A percentile compares a stretch with the other conserved stretches of the same genome.
Conservation (phyloP, 495 filamentous ascomycete genomes). For the Xylaria scruposa region DNA sequence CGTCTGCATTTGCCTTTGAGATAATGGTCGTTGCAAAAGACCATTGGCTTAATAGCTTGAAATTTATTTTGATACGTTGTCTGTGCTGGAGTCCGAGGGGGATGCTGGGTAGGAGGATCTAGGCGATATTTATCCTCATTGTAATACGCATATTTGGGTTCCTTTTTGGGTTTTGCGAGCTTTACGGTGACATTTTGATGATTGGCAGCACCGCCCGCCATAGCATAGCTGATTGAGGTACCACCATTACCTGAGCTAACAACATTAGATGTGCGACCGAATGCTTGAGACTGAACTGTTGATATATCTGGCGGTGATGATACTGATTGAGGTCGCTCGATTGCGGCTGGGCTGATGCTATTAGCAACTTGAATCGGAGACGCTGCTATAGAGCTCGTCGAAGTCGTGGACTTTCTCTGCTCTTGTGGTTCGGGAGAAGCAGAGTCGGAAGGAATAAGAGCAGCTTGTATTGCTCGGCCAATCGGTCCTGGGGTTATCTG, state of each 20-base stretch:
- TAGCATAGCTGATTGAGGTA: conserved; percentile 43
- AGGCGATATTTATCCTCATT: conserved; percentile 39
- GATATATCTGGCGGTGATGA: conserved; percentile 13
- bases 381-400: conserved; percentile 29
- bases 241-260: conserved; percentile 44
- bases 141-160: conserved; percentile 36
- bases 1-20: conserved; percentile 42
- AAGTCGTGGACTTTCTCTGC: conserved; percentile 30
- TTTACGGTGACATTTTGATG: conserved; percentile 44
- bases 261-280: conserved; percentile 33
- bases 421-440: conserved; percentile 29
- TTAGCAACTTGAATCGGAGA: conserved; percentile 34
- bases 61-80: conserved; percentile 41
- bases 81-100: conserved; percentile 39
- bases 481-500: conserved; percentile 35
- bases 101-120: conserved; percentile 41
- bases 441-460: conserved; percentile 24
- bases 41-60: conserved; percentile 38
- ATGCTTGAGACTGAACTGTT: conserved; percentile 29
- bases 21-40: conserved; percentile 44
- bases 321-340: conserved; percentile 12
- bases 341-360: conserved; percentile 3
- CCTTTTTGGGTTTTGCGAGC: conserved; percentile 41
- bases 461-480: conserved; percentile 34
- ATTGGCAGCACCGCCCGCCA: conserved; percentile 38